These are phyloP conservation scores for Penicillium concentricum DNA, from an alignment of 2,329 filamentous ascomycete genomes.

Conservation along the genomic window DNA sequence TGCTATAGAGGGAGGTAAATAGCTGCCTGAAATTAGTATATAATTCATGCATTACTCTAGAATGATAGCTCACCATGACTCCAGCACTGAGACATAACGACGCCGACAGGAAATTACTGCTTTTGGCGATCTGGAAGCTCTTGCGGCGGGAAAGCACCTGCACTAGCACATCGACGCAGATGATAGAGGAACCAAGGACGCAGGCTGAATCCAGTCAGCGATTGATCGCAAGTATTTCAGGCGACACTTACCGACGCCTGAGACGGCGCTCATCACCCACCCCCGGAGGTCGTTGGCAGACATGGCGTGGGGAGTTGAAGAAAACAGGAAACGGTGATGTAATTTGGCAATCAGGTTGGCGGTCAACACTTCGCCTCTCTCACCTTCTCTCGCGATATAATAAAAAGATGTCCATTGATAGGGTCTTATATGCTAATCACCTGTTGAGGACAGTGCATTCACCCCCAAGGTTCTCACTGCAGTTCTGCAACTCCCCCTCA, in stretches of 20 bases:
- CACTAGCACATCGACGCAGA: conserved; percentile 80
- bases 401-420: not conserved
- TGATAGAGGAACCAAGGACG: conserved; percentile 74
- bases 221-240: not conserved
- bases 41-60: not conserved
- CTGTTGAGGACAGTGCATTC: conserved; percentile 2
- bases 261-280: conserved; percentile 84
- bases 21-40: conserved; percentile 54
- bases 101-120: conserved; percentile 79
- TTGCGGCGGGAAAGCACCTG: conserved; percentile 69
- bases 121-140: conserved; percentile 84
- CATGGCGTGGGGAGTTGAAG: conserved; percentile 35
- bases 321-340: conserved; percentile 23
- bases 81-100: conserved; percentile 92
- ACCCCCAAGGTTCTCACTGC: conserved; percentile 17
- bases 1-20: conserved; percentile 88
- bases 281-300: conserved; percentile 78
- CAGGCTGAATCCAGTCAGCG: conserved; percentile 40
- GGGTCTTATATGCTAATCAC: not conserved
- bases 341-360: conserved; percentile 15
- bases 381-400: not conserved
- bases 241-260: conserved; percentile 65
- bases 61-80: conserved; percentile 72
- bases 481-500: not conserved
- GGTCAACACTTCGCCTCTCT: conserved; percentile 16